These are phyloP conservation scores for Boletus subcaerulescens DNA, from an alignment of 768 basidiomycete genomes.

Conservation along the genomic window DNA sequence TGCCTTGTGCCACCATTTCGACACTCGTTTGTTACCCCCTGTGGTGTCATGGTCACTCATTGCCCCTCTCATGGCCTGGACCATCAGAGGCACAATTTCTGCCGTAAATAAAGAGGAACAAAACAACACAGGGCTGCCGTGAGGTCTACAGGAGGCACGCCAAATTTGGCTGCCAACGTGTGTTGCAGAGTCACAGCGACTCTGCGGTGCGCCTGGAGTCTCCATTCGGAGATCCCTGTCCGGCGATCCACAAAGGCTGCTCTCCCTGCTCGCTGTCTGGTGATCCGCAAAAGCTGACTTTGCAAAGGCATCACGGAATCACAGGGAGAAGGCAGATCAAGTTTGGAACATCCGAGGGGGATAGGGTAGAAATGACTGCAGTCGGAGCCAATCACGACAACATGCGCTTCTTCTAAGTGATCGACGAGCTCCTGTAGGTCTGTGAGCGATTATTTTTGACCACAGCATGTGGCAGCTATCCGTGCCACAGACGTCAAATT, in stretches of 20 bases:
- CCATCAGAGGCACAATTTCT: background rate
- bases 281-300: background rate
- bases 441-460: conserved; percentile 32
- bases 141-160: background rate
- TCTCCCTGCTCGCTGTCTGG: too few species aligned
- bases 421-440: conserved; percentile 40
- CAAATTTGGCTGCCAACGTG: background rate
- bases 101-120: conserved; percentile 7
- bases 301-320: background rate
- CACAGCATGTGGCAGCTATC: conserved; percentile 50
- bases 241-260: background rate
- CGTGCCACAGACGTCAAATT: background rate
- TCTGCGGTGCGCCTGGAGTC: background rate
- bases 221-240: background rate
- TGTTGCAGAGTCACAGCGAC: background rate
- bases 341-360: background rate
- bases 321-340: background rate
- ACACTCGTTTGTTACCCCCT: too few species aligned
- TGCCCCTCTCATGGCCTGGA: conserved; percentile 16
- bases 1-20: too few species aligned
- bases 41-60: too few species aligned
- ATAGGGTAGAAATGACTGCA: conserved; percentile 34
- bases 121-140: conserved; percentile 4
- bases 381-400: conserved; percentile 29
- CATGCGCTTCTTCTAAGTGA: conserved; percentile 47